Evolutionary conservation across 129 eudicot species (phyloP), one percentile per base, ranked within the genome.

Genomic region (Helianthus tuberosus): DNA sequence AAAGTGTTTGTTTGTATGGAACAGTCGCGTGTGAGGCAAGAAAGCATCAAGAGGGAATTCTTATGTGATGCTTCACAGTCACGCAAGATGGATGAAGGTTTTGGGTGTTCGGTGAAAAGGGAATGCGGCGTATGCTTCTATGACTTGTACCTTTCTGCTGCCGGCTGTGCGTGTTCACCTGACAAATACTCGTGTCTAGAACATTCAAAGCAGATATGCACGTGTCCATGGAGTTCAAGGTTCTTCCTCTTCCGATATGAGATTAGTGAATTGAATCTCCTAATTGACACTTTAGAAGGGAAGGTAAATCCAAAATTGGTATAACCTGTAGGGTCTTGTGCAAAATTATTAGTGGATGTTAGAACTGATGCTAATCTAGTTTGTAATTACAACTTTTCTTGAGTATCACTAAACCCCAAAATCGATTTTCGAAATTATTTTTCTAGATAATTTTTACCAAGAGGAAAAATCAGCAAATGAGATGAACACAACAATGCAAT

Each of bases 61-160:
- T 80, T 89, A 15, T 89, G 91, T 84, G 71, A 64, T 47, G 62
- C 76, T 35, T 72, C 79, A 13, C 77, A 52, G 49, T 79, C 86
- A 4, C 77, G 75, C 41, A 66, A 58, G 63, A 81, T 84, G 91
- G 87, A 83, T 2, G 75, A 79, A 16, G 90, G 75, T 66, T 81
- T 81, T 63, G 90, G 80, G 76, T 77, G 73, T 70, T 51, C 60
- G 11, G 69, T 64, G 49, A 87, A 89, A 71, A 77, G 84, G 76
- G 97, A 93, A 53, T 93, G 98, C 69, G 8, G 59, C 27, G 61
- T 78, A 38, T 93, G 98, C 79, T 66, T 76, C 6, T 86, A 76
- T 51, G 97, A 90, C 77, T 70, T 90, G 61, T 86, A 88, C 79
- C 88, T 93, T 38, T 93, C 98, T 58, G 91, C 90, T 44, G 81